Evolutionary conservation across 768 basidiomycete genomes (phyloP), one percentile per base, ranked within the genome.

Genomic region (Lentinula lateritia): DNA sequence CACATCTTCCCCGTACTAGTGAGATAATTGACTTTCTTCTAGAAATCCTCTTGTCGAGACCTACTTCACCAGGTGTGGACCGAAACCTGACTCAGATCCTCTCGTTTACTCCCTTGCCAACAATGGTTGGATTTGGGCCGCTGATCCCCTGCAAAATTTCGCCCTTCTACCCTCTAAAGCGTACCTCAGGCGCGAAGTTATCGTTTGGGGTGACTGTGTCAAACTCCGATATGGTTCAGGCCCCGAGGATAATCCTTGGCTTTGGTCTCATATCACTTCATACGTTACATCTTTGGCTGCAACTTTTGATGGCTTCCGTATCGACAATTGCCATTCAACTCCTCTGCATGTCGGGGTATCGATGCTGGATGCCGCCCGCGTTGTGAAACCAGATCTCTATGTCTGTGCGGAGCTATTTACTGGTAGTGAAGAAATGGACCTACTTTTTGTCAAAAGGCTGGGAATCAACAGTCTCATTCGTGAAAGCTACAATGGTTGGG

Each of bases 51-150:
- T 99, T 48, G 89, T 93, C 48, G 97, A 98, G 69, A 74, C 82
- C 3, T 98, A 98, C 76, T 99, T 99, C 74, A 98, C 95, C 1
- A 88, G 94, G 28, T 73, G 98, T 12, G 77, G 64, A 42, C 81
- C 77, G 38, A 73, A 67, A 23, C 68, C 72, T 8, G 62, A 75
- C 39, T 72, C 77, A 13, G 80, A 83, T 57, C 81, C 79, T n/a
- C 69, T 77, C 35, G 76, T 82, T 13, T 90, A 94, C 69, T 88
- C 91, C 2, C 77, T 99, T 34, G 97, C 96, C 5, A 98, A 98
- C 74, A 99, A 99, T 70, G 97, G 97, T 2, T 99, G 97, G 97
- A 94, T 99, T 65, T 99, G 97, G 96, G 77, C 89, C 65, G 95
- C 96, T 2, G 88, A 99, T 69, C 96, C 97, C 0, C 82, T 98